These are phyloP conservation scores for Arthroderma sp. DNA, from an alignment of 2,329 filamentous ascomycete species.

Conservation along the genomic window DNA sequence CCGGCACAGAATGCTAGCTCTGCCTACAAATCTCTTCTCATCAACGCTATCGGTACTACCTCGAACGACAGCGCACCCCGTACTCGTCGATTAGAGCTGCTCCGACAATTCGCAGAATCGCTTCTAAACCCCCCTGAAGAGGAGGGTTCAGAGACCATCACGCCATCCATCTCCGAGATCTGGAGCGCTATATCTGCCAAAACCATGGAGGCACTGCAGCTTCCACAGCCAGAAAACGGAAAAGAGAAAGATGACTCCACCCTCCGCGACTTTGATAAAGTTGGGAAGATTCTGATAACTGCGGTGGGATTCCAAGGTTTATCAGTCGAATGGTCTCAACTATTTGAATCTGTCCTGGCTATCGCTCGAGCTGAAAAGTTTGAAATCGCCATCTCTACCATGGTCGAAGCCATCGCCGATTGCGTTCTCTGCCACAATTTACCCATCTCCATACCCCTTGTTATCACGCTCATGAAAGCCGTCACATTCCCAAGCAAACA, in stretches of 20 bases:
- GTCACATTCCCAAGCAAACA: slow-evolving; percentile 4
- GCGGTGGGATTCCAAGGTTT: slow-evolving; percentile 31
- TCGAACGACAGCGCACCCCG: slow-evolving; percentile 22
- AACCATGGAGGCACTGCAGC: slow-evolving; percentile 22
- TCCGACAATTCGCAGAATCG: slow-evolving; percentile 25
- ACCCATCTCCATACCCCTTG: background rate
- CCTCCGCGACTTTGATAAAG: slow-evolving; percentile 54
- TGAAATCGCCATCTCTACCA: slow-evolving; percentile 51
- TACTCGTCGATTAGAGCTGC: slow-evolving; percentile 24
- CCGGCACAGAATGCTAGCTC: slow-evolving; percentile 12
- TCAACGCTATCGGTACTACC: slow-evolving; percentile 20
- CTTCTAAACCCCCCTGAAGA: slow-evolving; percentile 10
- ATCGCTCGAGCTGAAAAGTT: slow-evolving; percentile 51
- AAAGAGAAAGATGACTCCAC: slow-evolving; percentile 35
- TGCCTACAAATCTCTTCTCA: slow-evolving; percentile 19
- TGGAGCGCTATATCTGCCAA: slow-evolving; percentile 25
- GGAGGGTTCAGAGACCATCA: background rate
- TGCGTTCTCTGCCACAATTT: slow-evolving; percentile 25
- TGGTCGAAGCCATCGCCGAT: slow-evolving; percentile 60
- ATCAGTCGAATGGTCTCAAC: slow-evolving; percentile 28
- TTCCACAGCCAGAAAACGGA: slow-evolving; percentile 26
- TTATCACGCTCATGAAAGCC: slow-evolving; percentile 1
- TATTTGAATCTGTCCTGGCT: slow-evolving; percentile 46
- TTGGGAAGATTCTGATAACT: slow-evolving; percentile 53
- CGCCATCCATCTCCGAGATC: slow-evolving; percentile 12